Evolutionary conservation across 2,329 filamentous ascomycete species (phyloP).

Genomic region (Phoma sp.): DNA sequence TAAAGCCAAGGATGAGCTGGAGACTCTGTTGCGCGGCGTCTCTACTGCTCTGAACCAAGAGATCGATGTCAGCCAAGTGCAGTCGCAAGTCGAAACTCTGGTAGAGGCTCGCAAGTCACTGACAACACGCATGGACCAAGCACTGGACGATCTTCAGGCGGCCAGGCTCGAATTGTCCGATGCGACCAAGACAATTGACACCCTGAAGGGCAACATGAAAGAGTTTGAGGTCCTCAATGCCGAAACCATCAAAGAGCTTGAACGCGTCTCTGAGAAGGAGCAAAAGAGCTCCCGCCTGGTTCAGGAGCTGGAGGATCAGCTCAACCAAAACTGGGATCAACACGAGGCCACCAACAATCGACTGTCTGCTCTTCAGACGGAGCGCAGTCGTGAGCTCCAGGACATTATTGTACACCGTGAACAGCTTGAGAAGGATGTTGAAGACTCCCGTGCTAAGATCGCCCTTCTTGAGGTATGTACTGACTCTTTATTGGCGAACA

Average conservation of each 20-base stretch:
- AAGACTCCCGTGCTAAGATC: conserved; percentile 80
- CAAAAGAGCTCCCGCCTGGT: conserved; percentile 91
- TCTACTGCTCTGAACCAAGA: conserved; percentile 71
- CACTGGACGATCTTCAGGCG: conserved; percentile 52
- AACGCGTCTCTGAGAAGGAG: conserved; percentile 69
- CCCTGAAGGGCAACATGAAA: conserved; percentile 53
- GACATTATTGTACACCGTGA: conserved; percentile 51
- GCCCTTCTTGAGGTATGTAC: conserved; percentile 75
- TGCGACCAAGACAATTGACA: conserved; percentile 47
- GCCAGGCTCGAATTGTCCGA: conserved; percentile 54
- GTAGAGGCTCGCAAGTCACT: conserved; percentile 57
- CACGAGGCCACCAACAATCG: conserved; percentile 86
- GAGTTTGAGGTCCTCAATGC: conserved; percentile 60
- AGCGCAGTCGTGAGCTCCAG: conserved; percentile 53
- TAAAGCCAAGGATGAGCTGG: conserved; percentile 65
- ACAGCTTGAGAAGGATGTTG: conserved; percentile 67
- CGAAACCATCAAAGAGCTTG: conserved; percentile 64
- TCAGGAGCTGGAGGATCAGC: conserved; percentile 95
- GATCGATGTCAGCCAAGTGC: conserved; percentile 53
- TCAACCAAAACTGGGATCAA: conserved; percentile 93
- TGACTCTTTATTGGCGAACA: neutral
- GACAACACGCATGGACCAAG: conserved; percentile 51
- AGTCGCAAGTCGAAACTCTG: conserved; percentile 53
- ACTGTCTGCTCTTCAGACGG: conserved; percentile 70
- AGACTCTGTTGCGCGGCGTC: conserved; percentile 68